Base-by-base conservation (phyloP, 2,329 filamentous ascomycete species). In the Colletotrichum eremochloae region DNA sequence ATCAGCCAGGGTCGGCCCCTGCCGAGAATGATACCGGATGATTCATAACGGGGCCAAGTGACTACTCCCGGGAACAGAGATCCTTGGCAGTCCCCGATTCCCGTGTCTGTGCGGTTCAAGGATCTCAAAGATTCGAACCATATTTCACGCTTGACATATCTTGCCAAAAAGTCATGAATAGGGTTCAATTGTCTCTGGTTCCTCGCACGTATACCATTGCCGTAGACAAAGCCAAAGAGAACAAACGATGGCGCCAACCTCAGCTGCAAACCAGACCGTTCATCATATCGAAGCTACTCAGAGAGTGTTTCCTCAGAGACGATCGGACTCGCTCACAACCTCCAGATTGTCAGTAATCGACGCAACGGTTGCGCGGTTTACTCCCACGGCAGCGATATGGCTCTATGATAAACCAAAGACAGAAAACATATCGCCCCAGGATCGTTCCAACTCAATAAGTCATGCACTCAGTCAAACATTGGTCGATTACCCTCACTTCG, bases 301-400 rank as follows among this genome's bases (percentile, higher is more conserved):
- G 6, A 65, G 67, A 18, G 50, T 70, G 4, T 61, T 70, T 12
- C 70, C 66, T 7, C 53, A 61, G 9, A 50, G 46, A 8, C 33
- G 48, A 12, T 57, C 60, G 2, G 11, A 42, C 2, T 42, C 24
- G 15, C 55, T 60, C 14, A 44, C 40, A 31, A 29, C 60, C 4
- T 56, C 70, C 1, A 65, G 65, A 29, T 76, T 85, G 0, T 85
- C 84, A 5, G 83, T 85, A 36, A 75, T 84, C 18, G 85, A 87
- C 76, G 82, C 82, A 2, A 82, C 82, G 0, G 81, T 82, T 12
- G 81, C 82, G 2, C 77, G 82, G 5, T 87, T 85, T 71, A 66
- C 80, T 1, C 73, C 80, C 5, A 82, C 82, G 9, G 81, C 79
- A 29, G 84, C 83, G 4, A 80, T 85, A 24, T 87, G 85, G 84